Evolutionary conservation across 495 filamentous ascomycete species (phyloP).

Genomic region (Usnea hakonensis): DNA sequence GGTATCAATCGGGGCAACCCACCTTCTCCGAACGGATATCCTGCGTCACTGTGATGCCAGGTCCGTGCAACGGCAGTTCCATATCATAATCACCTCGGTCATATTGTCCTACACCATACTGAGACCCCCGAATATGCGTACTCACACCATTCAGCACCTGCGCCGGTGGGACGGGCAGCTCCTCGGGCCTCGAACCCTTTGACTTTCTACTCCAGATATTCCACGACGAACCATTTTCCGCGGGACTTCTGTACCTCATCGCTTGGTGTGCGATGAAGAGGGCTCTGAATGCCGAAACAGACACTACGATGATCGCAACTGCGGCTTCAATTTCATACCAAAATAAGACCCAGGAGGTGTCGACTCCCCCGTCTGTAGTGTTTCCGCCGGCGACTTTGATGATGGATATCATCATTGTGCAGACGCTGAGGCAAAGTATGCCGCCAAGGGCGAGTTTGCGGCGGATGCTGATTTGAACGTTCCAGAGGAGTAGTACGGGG

Average conservation of each 20-base stretch:
- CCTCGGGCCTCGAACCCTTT: background rate
- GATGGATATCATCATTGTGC: conserved; percentile 14
- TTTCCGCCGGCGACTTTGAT: conserved; percentile 8
- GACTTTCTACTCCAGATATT: background rate
- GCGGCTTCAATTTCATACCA: conserved; percentile 13
- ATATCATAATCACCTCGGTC: background rate
- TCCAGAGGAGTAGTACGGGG: conserved; percentile 15
- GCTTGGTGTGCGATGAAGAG: conserved; percentile 10
- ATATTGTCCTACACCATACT: background rate
- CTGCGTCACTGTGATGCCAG: background rate
- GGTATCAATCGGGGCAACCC: background rate
- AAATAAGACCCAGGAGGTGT: conserved; percentile 11
- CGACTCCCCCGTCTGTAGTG: background rate
- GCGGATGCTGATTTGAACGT: conserved; percentile 3
- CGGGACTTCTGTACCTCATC: background rate
- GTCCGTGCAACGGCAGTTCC: background rate
- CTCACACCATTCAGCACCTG: background rate
- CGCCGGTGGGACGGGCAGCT: background rate
- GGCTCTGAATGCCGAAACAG: conserved; percentile 14
- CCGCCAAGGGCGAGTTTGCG: conserved; percentile 2
- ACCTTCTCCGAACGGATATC: background rate
- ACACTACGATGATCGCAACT: conserved; percentile 15
- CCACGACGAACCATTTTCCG: background rate
- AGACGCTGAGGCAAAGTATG: conserved; percentile 14
- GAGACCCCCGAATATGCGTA: background rate